Evolutionary conservation across 2,329 filamentous ascomycete genomes (phyloP), one percentile per base, ranked within the genome.

Genomic region (Eutypella sp.): DNA sequence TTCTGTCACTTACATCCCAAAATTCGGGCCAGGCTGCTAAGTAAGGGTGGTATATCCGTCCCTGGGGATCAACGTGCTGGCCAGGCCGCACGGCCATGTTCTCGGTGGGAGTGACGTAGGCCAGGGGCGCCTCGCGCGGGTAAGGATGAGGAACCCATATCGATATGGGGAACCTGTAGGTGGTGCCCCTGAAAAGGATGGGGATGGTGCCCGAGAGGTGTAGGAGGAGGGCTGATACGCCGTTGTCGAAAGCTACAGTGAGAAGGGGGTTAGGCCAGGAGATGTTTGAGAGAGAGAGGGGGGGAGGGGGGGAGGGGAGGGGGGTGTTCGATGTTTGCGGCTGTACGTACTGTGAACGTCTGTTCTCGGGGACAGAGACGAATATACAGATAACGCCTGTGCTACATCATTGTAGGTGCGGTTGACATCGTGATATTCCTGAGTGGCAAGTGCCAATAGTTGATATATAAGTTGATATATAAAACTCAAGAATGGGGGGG

Each of bases 301-400:
- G 33, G 29, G 41, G 29, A 44, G 45, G 42, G 42, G 39, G 23
- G 39, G 50, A 13, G n/a, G 31, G 16, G 22, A 43, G 41, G 19
- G 38, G 39, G 39, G 7, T 15, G 10, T 18, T 39, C 19, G 23
- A 39, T 16, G n/a, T n/a, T n/a, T n/a, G n/a, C n/a, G n/a, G n/a
- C n/a, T n/a, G n/a, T n/a, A n/a, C 81, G 58, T 78, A 95, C 90
- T 97, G 69, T 97, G 95, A 42, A 97, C 91, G 66, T 97, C 91
- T 50, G 93, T 99, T 57, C 88, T 82, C 22, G 91, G 89, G 8
- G 85, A 79, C 19, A 99, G 75, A 2, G 88, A 86, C 7, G 89
- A 82, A 62, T 90, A 89, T 56, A 86, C 80, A 25, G 87, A 79
- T 44, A 99, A 81, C 23, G 84, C 81, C 62, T 89, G 85, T 52